A percentile compares a stretch with the other conserved stretches of the same genome.
These are phyloP conservation scores for Peronospora farinosa DNA, from an alignment of 352 stramenopile species.

Conservation along the genomic window DNA sequence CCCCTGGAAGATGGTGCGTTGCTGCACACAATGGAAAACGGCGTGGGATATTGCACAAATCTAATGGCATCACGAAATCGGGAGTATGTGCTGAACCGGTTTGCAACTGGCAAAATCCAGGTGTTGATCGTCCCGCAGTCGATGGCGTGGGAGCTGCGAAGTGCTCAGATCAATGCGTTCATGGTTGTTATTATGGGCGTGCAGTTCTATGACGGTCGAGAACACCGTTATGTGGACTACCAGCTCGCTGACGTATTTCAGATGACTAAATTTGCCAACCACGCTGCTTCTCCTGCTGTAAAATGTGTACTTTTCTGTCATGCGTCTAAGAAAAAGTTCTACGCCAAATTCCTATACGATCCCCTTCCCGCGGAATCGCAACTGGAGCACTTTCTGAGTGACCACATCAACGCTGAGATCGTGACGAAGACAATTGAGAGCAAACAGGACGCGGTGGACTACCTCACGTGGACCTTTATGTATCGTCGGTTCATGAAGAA, in stretches of 20 bases:
- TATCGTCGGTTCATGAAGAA: conserved; percentile 99
- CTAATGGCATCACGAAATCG: conserved; percentile 90
- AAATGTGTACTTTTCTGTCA: conserved; percentile 97
- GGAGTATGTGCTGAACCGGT: conserved; percentile 86
- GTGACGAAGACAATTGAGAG: conserved; percentile 97
- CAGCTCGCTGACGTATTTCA: conserved; percentile 95
- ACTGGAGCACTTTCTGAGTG: conserved; percentile 96
- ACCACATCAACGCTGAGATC: conserved; percentile 99
- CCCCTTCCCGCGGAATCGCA: conserved; percentile 98
- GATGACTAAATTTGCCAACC: conserved; percentile 92
- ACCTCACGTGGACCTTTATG: conserved; percentile 99
- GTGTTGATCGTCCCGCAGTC: conserved; percentile 93
- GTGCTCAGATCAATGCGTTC: conserved; percentile 69
- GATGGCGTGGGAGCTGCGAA: conserved; percentile 89
- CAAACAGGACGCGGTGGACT: conserved; percentile 99
- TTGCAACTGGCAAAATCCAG: conserved; percentile 79
- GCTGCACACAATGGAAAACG: conserved; percentile 89
- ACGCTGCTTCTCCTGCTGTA: conserved; percentile 38
- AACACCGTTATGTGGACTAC: conserved; percentile 96
- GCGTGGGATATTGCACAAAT: conserved; percentile 94
- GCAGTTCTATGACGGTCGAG: conserved; percentile 94
- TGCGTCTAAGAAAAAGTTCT: conserved; percentile 96
- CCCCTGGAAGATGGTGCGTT: conserved; percentile 87
- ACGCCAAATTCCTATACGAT: conserved; percentile 99
- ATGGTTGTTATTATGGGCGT: conserved; percentile 98